Percentiles rank a stretch among this genome's conserved stretches.
phyloP scores from a whole-genome alignment of 331 rosid genomes.

The Malus hybrid region DNA sequence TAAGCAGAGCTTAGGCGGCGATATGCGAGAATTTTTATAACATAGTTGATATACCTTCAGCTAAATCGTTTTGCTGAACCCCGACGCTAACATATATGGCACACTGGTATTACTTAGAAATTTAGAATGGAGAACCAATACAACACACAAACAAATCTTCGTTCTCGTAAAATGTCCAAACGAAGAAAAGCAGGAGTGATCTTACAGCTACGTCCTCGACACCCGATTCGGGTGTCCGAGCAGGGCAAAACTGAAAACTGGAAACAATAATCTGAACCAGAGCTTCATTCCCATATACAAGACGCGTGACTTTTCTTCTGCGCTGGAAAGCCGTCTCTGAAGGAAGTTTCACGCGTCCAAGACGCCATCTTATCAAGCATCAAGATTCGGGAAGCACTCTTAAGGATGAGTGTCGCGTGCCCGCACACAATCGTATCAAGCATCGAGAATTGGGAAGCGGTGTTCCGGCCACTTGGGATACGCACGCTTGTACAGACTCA shows the following conservation, averaged over 20 bases:
- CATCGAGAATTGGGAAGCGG: conserved; percentile 43
- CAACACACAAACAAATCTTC: neutral
- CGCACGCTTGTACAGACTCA: conserved; percentile 80
- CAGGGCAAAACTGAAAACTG: conserved; percentile 17
- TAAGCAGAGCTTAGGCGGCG: too few relatives aligned
- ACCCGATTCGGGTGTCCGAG: conserved; percentile 19
- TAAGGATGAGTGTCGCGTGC: neutral
- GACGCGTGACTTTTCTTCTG: conserved; percentile 24
- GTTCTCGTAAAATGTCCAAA: neutral
- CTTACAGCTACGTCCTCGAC: neutral
- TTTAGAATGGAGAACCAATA: neutral
- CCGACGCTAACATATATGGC: too few relatives aligned
- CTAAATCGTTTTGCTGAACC: too few relatives aligned
- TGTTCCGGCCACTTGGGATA: conserved; percentile 78
- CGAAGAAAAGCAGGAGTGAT: neutral
- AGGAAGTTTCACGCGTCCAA: neutral
- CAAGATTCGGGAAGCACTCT: conserved; percentile 39
- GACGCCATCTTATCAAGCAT: conserved; percentile 29
- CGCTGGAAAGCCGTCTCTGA: conserved; percentile 11
- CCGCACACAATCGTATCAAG: conserved; percentile 23
- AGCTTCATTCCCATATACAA: conserved; percentile 68
- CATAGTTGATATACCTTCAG: too few relatives aligned
- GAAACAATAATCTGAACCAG: conserved; percentile 56
- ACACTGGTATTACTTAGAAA: too few relatives aligned
- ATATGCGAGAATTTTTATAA: too few relatives aligned